Evolutionary conservation across 148 eudicot species (phyloP).

Genomic region (Nepenthes mirabilis): DNA sequence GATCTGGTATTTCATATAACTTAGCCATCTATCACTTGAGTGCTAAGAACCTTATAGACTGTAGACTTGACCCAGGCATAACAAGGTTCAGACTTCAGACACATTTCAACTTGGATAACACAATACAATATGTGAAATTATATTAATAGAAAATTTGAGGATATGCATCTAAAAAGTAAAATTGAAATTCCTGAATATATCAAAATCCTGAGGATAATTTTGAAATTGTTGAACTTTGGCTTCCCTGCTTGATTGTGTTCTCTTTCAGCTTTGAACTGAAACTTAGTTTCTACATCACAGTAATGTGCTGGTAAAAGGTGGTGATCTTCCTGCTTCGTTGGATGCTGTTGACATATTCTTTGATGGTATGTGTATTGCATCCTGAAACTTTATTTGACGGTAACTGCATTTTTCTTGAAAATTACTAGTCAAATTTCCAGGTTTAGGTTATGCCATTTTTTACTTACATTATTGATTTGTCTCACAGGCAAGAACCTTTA

Average conservation of each 20-base stretch:
- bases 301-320: conserved; percentile 94
- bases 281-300: conserved; percentile 18
- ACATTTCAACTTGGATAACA: too few species aligned
- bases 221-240: background rate
- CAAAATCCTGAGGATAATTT: background rate
- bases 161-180: background rate
- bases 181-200: background rate
- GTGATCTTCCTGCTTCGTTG: conserved; percentile 58
- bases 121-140: too few species aligned
- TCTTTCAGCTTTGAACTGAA: background rate
- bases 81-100: too few species aligned
- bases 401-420: background rate
- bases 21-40: too few species aligned
- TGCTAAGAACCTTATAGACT: too few species aligned
- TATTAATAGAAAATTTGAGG: too few species aligned
- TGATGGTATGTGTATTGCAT: conserved; percentile 51
- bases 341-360: conserved; percentile 87
- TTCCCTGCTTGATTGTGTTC: background rate
- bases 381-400: conserved; percentile 1
- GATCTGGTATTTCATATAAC: too few species aligned
- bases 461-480: conserved; percentile 1
- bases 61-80: too few species aligned
- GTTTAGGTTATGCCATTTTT: conserved; percentile 1
- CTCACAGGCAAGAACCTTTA: conserved; percentile 48
- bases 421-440: background rate